Evolutionary conservation across 73 alveolate genomes (phyloP).

Genomic region (Tetrahymena borealis): DNA sequence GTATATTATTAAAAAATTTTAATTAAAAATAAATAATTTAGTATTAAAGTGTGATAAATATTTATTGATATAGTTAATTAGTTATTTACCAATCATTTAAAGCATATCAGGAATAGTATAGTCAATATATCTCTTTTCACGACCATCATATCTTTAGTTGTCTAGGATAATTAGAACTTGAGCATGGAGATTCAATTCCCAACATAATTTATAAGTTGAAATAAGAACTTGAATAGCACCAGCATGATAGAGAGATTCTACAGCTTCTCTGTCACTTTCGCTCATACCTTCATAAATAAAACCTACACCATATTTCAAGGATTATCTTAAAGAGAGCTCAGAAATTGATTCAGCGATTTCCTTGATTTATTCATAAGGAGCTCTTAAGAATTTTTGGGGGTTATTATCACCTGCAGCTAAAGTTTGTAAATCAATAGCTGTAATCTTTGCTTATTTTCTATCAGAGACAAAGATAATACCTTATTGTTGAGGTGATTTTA

Average conservation of each 20-base stretch:
- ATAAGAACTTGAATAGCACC: slow-evolving; percentile 57
- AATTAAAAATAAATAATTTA: too few species aligned
- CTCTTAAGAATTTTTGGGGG: slow-evolving; percentile 41
- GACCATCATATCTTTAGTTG: slow-evolving; percentile 88
- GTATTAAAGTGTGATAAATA: too few species aligned
- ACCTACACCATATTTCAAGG: slow-evolving; percentile 69
- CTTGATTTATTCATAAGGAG: slow-evolving; percentile 23
- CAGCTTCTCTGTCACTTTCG: slow-evolving; percentile 58
- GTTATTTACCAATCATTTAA: slow-evolving; percentile 88
- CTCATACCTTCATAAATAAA: slow-evolving; percentile 64
- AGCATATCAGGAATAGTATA: slow-evolving; percentile 96
- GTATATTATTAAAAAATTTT: not conserved
- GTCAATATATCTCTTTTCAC: slow-evolving; percentile 90
- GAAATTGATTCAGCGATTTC: slow-evolving; percentile 38
- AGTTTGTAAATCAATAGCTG: slow-evolving; percentile 53
- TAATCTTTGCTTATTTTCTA: slow-evolving; percentile 60
- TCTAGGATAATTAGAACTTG: slow-evolving; percentile 87
- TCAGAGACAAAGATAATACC: slow-evolving; percentile 69
- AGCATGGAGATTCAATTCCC: slow-evolving; percentile 78
- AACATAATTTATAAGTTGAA: slow-evolving; percentile 66
- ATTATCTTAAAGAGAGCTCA: slow-evolving; percentile 48
- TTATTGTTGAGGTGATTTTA: slow-evolving; percentile 4
- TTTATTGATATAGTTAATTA: too few species aligned
- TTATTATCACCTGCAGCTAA: slow-evolving; percentile 49
- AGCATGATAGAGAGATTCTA: slow-evolving; percentile 43